Conservation (phyloP, 2,329 filamentous ascomycete genomes). For the Paecilomyces sp. region DNA sequence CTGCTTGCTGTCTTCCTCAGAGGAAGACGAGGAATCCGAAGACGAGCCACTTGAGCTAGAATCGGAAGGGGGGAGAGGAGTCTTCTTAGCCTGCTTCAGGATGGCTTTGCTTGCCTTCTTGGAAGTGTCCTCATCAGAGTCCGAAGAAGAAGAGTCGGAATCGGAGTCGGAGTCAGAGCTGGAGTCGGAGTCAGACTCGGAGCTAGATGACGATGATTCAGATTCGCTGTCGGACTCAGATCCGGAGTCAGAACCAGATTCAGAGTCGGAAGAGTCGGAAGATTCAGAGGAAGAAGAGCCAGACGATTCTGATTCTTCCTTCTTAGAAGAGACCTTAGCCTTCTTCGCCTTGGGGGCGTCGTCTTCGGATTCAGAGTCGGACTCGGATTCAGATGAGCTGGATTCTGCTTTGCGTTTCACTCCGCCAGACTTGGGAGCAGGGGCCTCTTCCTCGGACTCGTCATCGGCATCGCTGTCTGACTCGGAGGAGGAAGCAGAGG, state of each 20-base stretch:
- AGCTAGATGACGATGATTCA: constrained; percentile 5
- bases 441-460: constrained; percentile 44
- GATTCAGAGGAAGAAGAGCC: constrained; percentile 19
- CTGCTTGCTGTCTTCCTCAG: constrained; percentile 14
- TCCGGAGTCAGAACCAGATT: constrained; percentile 21
- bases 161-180: constrained; percentile 9
- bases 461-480: constrained; percentile 48
- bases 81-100: constrained; percentile 28
- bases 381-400: constrained; percentile 31
- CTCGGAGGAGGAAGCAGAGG: constrained; percentile 19
- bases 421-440: constrained; percentile 28
- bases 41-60: constrained; percentile 13
- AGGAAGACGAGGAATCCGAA: constrained; percentile 15
- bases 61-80: constrained; percentile 25
- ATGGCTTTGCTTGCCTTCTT: constrained; percentile 20
- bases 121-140: constrained; percentile 18
- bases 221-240: constrained; percentile 15
- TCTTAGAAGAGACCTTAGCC: constrained; percentile 14
- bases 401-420: constrained; percentile 54
- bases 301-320: constrained; percentile 9
- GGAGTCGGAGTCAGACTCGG: constrained; percentile 7
- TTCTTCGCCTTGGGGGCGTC: constrained; percentile 10
- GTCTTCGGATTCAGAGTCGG: constrained; percentile 29
- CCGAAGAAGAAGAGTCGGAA: constrained; percentile 14
- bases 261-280: constrained; percentile 7